A percentile compares a stretch with the other conserved stretches of the same genome.
Evolutionary conservation across 306 rosid genomes (phyloP).

Genomic region (Prunus dulcis): DNA sequence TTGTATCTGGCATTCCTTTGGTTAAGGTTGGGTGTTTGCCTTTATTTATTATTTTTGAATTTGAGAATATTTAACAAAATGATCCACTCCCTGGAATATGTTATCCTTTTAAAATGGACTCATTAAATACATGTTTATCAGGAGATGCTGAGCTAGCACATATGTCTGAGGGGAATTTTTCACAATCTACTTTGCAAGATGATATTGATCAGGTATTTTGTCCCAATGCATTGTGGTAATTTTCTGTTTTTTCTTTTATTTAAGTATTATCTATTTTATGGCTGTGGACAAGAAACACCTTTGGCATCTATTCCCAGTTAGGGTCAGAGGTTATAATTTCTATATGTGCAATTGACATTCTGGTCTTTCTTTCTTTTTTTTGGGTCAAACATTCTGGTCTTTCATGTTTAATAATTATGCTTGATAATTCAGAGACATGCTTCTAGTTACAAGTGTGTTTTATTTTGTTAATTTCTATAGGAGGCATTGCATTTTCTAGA

Average conservation of each 20-base stretch:
- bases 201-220: conserved; percentile 39
- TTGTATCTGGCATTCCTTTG: conserved; percentile 9
- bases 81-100: not conserved
- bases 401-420: too few relatives aligned
- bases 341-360: not conserved
- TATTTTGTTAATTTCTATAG: too few relatives aligned
- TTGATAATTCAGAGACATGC: too few relatives aligned
- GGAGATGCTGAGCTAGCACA: conserved; percentile 35
- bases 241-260: not conserved
- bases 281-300: not conserved
- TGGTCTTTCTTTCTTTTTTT: too few relatives aligned
- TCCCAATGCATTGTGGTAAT: not conserved
- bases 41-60: conserved; percentile 4
- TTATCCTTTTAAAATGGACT: conserved; percentile 12
- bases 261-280: not conserved
- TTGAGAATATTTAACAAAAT: not conserved
- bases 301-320: not conserved
- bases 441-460: too few relatives aligned
- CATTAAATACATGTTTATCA: conserved; percentile 23
- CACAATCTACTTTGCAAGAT: conserved; percentile 30
- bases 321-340: not conserved
- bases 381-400: not conserved
- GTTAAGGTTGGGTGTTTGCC: not conserved
- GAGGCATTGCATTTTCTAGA: too few relatives aligned
- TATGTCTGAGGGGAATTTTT: conserved; percentile 22